Conservation (phyloP, 257 asterid species). For the Primulina eburnea region DNA sequence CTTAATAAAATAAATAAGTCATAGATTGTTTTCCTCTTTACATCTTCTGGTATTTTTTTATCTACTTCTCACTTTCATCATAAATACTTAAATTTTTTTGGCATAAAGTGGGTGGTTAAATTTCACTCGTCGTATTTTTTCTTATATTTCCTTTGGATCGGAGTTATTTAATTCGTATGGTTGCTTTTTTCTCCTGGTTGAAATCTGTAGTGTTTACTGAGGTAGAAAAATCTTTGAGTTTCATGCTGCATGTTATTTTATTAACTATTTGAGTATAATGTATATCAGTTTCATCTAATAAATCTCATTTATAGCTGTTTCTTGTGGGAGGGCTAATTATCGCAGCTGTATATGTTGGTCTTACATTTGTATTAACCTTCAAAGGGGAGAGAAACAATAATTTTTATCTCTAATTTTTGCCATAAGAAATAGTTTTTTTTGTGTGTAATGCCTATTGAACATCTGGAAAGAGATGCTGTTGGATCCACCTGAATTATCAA, state of each 20-base stretch:
- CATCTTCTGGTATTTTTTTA: neutral
- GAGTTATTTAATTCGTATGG: constrained; percentile 2
- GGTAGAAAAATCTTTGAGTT: neutral
- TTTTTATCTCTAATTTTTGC: neutral
- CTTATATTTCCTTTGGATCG: neutral
- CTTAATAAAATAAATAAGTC: neutral
- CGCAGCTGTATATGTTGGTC: constrained; percentile 3
- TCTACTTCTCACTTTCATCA: neutral
- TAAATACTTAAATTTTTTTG: neutral
- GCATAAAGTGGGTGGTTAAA: neutral
- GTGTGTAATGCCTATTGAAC: neutral
- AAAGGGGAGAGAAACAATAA: neutral
- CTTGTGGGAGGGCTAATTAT: neutral
- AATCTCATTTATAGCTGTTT: neutral
- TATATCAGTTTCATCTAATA: neutral
- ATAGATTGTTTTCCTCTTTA: constrained; percentile 14
- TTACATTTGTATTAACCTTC: neutral
- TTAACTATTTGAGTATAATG: neutral
- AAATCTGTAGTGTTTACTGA: neutral
- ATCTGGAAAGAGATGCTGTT: neutral
- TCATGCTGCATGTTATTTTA: constrained; percentile 16
- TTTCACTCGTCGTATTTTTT: neutral
- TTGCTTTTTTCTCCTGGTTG: neutral
- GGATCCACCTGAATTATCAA: neutral
- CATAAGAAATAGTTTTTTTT: neutral